Evolutionary conservation across 1,284 basidiomycete species (phyloP).

Genomic region (Gomphus bonarii): DNA sequence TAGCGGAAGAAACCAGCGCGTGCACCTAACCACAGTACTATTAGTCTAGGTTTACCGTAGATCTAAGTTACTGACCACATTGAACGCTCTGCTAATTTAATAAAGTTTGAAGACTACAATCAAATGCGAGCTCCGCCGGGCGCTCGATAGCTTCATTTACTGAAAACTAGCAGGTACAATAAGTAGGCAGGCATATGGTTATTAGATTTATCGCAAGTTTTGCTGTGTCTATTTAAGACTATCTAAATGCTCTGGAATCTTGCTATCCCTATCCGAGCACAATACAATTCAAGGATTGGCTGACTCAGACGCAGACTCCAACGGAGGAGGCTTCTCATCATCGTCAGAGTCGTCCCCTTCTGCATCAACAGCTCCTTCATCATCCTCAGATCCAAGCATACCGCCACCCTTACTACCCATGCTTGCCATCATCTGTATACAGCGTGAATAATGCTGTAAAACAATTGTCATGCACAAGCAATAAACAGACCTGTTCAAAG

Average conservation of each 20-base stretch:
- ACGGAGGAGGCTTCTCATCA: conserved; percentile 59
- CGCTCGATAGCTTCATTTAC: background rate
- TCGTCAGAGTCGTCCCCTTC: conserved; percentile 41
- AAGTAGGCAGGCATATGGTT: background rate
- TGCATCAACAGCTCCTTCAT: conserved; percentile 24
- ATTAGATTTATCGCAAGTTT: background rate
- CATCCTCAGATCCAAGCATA: conserved; percentile 19
- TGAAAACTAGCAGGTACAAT: too few relatives aligned
- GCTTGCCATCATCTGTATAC: conserved; percentile 51
- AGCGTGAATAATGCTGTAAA: background rate
- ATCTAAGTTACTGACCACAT: conserved; percentile 4
- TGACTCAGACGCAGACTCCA: conserved; percentile 37
- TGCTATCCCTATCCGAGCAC: background rate
- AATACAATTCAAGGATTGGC: background rate
- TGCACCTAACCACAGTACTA: conserved; percentile 45
- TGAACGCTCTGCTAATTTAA: background rate
- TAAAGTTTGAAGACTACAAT: too few relatives aligned
- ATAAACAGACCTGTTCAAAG: conserved; percentile 42
- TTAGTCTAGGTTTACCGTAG: background rate
- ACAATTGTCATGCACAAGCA: background rate
- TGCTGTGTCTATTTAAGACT: background rate
- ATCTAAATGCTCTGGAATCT: background rate
- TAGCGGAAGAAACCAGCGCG: conserved; percentile 71
- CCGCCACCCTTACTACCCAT: conserved; percentile 37
- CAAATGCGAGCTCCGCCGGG: background rate